These are phyloP conservation scores for Fusarium compactum DNA, from an alignment of 2,329 filamentous ascomycete genomes.

Conservation along the genomic window DNA sequence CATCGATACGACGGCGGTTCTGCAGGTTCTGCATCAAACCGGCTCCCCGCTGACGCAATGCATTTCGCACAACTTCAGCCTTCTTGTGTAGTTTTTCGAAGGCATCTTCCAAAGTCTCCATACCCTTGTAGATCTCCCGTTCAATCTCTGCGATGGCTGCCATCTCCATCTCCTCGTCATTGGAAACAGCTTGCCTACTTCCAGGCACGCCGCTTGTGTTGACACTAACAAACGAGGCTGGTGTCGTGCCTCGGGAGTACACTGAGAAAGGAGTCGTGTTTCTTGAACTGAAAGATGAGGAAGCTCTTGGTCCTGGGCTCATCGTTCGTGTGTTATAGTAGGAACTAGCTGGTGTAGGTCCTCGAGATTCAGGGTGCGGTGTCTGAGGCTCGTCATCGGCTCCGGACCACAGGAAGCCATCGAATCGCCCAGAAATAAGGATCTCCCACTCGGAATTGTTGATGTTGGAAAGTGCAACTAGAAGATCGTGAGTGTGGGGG, in stretches of 20 bases:
- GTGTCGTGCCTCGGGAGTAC: slow-evolving; percentile 68
- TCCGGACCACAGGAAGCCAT: slow-evolving; percentile 94
- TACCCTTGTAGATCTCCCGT: slow-evolving; percentile 90
- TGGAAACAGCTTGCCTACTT: slow-evolving; percentile 75
- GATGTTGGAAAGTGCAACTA: slow-evolving; percentile 88
- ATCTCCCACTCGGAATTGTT: slow-evolving; percentile 97
- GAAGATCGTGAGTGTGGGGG: slow-evolving; percentile 82
- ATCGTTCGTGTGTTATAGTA: slow-evolving; percentile 56
- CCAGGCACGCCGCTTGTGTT: slow-evolving; percentile 61
- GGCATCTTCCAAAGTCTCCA: slow-evolving; percentile 94
- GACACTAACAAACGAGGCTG: slow-evolving; percentile 69
- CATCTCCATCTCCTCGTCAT: slow-evolving; percentile 95
- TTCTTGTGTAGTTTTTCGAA: slow-evolving; percentile 91
- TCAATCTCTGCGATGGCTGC: slow-evolving; percentile 91
- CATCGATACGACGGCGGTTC: slow-evolving; percentile 68
- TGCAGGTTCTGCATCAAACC: slow-evolving; percentile 76
- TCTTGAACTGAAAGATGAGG: slow-evolving; percentile 59
- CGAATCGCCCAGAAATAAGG: slow-evolving; percentile 90
- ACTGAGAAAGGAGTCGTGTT: slow-evolving; percentile 62
- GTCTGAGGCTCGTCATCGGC: slow-evolving; percentile 72
- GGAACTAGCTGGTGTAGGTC: slow-evolving; percentile 65
- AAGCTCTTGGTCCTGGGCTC: slow-evolving; percentile 57
- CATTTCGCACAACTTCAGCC: slow-evolving; percentile 82
- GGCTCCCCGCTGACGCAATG: slow-evolving; percentile 83
- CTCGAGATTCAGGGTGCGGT: slow-evolving; percentile 62